Conservation (phyloP, 2,329 filamentous ascomycete genomes). For the Fusarium redolens region DNA sequence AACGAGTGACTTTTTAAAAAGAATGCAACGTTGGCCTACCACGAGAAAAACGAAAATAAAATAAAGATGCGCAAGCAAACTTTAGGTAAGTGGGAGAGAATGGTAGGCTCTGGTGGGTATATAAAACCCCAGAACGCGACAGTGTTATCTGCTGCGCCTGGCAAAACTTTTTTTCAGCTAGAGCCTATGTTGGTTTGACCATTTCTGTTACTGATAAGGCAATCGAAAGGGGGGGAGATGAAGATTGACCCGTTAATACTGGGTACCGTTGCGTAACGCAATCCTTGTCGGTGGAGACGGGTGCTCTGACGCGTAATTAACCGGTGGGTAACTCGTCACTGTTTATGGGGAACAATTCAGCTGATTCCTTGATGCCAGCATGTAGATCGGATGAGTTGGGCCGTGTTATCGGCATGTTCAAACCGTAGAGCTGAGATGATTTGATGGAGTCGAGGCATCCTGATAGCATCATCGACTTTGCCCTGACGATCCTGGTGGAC, state of each 20-base stretch:
- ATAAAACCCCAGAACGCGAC: background rate
- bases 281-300: constrained; percentile 17
- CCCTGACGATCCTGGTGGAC: constrained; percentile 7
- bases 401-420: background rate
- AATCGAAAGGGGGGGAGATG: constrained; percentile 23
- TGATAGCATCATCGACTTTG: constrained; percentile 7
- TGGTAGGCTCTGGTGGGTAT: constrained; percentile 4
- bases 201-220: constrained; percentile 1
- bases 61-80: constrained; percentile 11
- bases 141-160: constrained; percentile 11
- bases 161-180: constrained; percentile 4
- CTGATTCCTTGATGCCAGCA: background rate
- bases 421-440: background rate
- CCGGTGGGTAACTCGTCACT: constrained; percentile 1
- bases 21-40: constrained; percentile 13
- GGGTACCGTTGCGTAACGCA: constrained; percentile 20
- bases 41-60: background rate
- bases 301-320: constrained; percentile 19
- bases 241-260: constrained; percentile 20
- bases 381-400: background rate
- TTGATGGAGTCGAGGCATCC: background rate
- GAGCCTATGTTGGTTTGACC: background rate
- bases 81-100: constrained; percentile 23
- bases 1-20: constrained; percentile 18
- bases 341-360: constrained; percentile 8